These are phyloP conservation scores for Sanghuangporus baumii DNA, from an alignment of 1,284 basidiomycete genomes.

Conservation along the genomic window DNA sequence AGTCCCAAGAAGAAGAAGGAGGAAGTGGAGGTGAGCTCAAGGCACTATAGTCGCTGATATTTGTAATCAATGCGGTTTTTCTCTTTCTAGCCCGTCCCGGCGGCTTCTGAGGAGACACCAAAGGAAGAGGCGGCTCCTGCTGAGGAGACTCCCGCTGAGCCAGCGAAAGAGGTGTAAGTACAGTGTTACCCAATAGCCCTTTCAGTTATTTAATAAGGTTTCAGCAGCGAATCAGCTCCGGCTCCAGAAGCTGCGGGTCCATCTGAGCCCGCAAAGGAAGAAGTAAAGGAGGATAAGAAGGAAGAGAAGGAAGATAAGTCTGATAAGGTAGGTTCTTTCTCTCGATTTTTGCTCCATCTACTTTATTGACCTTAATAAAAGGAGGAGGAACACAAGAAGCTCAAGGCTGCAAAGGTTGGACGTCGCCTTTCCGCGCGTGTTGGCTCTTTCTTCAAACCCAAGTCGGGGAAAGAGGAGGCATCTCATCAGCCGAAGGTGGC, in stretches of 20 bases:
- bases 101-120: slow-evolving; percentile 25
- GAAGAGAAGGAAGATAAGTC: slow-evolving; percentile 47
- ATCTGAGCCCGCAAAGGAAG: slow-evolving; percentile 28
- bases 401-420: slow-evolving; percentile 52
- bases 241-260: slow-evolving; percentile 28
- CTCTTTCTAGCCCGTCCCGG: slow-evolving; percentile 16
- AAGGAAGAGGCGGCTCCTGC: slow-evolving; percentile 31
- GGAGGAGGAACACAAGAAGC: slow-evolving; percentile 43
- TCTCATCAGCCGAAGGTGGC: slow-evolving; percentile 77
- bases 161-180: slow-evolving; percentile 54
- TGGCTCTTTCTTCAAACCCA: slow-evolving; percentile 74
- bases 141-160: slow-evolving; percentile 39
- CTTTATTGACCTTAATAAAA: slow-evolving; percentile 19
- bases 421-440: slow-evolving; percentile 76
- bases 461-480: slow-evolving; percentile 60
- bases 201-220: slow-evolving; percentile 6
- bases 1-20: slow-evolving; percentile 53
- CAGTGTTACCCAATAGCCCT: background rate
- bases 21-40: slow-evolving; percentile 48
- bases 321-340: background rate
- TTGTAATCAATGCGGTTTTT: slow-evolving; percentile 5
- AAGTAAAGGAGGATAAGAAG: slow-evolving; percentile 40
- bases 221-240: slow-evolving; percentile 17
- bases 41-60: slow-evolving; percentile 21
- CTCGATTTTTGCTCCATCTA: background rate